Evolutionary conservation across 768 basidiomycete species (phyloP).

Genomic region (Boletus coccyginus): DNA sequence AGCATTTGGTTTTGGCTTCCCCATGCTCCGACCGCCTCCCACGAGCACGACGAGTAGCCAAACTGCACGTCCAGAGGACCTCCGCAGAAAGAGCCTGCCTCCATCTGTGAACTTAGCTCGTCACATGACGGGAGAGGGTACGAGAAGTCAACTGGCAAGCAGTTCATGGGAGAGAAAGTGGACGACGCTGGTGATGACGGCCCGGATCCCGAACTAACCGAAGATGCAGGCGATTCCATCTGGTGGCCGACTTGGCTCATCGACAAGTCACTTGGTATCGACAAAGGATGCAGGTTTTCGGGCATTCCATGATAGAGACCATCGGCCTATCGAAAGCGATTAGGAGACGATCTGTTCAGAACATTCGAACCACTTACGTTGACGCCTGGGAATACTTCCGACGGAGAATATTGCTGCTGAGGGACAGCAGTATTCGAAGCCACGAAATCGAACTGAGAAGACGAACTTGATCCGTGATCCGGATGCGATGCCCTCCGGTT

Average conservation of each 20-base stretch:
- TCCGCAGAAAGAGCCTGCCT: constrained; percentile 17
- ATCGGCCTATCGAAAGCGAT: constrained; percentile 36
- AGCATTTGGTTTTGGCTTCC: constrained; percentile 37
- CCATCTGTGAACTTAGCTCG: constrained; percentile 10
- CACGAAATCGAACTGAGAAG: constrained; percentile 54
- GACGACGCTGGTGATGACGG: constrained; percentile 48
- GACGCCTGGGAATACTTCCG: constrained; percentile 27
- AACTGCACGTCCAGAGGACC: constrained; percentile 25
- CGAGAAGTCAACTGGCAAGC: constrained; percentile 17
- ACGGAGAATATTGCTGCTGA: constrained; percentile 36
- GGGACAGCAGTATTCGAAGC: constrained; percentile 44
- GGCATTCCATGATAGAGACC: constrained; percentile 53
- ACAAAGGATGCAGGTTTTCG: constrained; percentile 42
- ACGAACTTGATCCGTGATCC: constrained; percentile 42
- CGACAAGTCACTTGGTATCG: constrained; percentile 37
- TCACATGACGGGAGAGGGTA: constrained; percentile 22
- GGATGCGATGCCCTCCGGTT: constrained; percentile 56
- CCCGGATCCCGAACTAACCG: constrained; percentile 46
- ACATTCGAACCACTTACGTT: constrained; percentile 39
- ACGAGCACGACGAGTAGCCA: constrained; percentile 32
- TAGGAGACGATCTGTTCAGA: constrained; percentile 4
- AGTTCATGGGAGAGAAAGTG: constrained; percentile 46
- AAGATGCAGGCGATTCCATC: constrained; percentile 50
- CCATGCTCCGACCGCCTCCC: constrained; percentile 34
- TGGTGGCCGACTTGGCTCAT: constrained; percentile 42